Percentiles rank a stretch among this genome's conserved stretches.
phyloP scores from a whole-genome alignment of 2,329 filamentous ascomycete species.

The Trichoderma sp. region DNA sequence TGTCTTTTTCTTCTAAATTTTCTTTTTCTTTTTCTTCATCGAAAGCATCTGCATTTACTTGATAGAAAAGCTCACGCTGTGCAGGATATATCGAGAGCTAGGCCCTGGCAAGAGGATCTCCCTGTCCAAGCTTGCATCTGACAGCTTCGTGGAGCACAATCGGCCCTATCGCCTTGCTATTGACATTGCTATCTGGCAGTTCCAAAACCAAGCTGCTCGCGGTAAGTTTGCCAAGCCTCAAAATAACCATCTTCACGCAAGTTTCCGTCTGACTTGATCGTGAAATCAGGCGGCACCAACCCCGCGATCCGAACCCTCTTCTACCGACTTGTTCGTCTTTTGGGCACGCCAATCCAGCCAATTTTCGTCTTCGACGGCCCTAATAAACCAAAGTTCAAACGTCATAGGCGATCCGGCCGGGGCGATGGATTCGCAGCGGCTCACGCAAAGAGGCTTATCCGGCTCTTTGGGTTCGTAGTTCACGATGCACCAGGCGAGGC shows the following conservation, averaged over 20 bases:
- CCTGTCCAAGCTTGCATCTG: slow-evolving; percentile 76
- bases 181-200: slow-evolving; percentile 96
- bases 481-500: slow-evolving; percentile 93
- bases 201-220: slow-evolving; percentile 81
- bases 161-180: slow-evolving; percentile 83
- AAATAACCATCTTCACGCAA: background rate
- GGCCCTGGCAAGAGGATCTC: slow-evolving; percentile 76
- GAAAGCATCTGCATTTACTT: background rate
- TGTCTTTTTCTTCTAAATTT: background rate
- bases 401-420: slow-evolving; percentile 71
- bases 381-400: slow-evolving; percentile 81
- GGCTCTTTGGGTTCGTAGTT: slow-evolving; percentile 77
- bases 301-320: slow-evolving; percentile 90
- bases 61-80: slow-evolving; percentile 16
- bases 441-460: slow-evolving; percentile 79
- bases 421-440: slow-evolving; percentile 67
- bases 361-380: slow-evolving; percentile 90
- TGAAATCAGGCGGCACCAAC: slow-evolving; percentile 68
- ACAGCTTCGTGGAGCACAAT: slow-evolving; percentile 67
- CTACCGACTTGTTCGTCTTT: slow-evolving; percentile 78
- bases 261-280: slow-evolving; percentile 12
- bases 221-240: slow-evolving; percentile 41
- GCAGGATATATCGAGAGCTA: slow-evolving; percentile 86
- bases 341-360: slow-evolving; percentile 75
- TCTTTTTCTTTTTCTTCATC: accelerated